Base-by-base conservation (phyloP, 495 filamentous ascomycete genomes). In the Bombardia bombarda region DNA sequence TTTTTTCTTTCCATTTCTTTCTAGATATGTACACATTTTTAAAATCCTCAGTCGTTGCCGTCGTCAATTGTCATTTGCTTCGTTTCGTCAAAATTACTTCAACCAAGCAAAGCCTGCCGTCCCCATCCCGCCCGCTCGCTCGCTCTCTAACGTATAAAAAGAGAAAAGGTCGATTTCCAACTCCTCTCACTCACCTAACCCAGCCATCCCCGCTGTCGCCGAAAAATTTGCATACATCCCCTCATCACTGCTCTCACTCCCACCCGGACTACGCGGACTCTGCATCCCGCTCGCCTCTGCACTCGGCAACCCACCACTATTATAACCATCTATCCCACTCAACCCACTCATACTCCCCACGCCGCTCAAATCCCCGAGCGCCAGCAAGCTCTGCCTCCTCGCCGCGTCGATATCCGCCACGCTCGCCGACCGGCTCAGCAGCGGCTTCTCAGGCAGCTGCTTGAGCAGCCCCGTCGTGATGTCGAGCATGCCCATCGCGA, bases 401-500 rank as follows among this genome's bases (percentile, higher is more conserved):
- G 56, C 60, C 0, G 56, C 50, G 26, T 66, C 65, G 17, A 74
- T 61, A 35, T 72, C 68, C 25, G 60, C 57, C 13, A 60, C 55
- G 43, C 68, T 72, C 31, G 58, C 65, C 8, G 46, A 61, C 12
- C 62, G 56, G 43, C 69, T 72, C 25, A 74, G 47, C 37, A 66
- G 57, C 43, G 74, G 74, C 47, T 78, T 78, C 60, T 77, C 74
- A 1, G 74, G 74, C 40, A 78, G 55, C 38, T 70, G 57, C 56
- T 78, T 78, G 12, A 78, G 54, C 46, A 78, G 38, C 0, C 74
- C 74, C 2, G 74, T 73, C 24, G 66, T 71, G 42, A 75, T 77
- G 49, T 88, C 83, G 38, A 89, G 62, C 73, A 85, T 83, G 18
- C 75, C 75, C 61, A 87, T 79, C 17, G 85, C 86, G 52, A 83